A percentile compares a stretch with the other conserved stretches of the same genome.
Evolutionary conservation across 768 basidiomycete genomes (phyloP).

Genomic region (Boletus eberwhitei): DNA sequence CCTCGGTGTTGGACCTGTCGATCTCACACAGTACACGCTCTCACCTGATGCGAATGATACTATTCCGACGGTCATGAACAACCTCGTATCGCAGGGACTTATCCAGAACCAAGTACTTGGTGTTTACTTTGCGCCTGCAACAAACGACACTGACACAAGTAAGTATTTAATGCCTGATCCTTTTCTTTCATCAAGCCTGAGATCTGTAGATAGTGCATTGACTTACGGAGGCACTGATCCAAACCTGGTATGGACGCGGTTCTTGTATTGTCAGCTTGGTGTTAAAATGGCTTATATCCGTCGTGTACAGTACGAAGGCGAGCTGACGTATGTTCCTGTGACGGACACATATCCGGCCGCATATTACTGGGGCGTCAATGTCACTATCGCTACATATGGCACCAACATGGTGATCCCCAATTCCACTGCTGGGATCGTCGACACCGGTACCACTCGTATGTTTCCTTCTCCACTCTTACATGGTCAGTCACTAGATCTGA

Average conservation of each 20-base stretch:
- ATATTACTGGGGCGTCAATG: constrained; percentile 30
- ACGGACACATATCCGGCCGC: constrained; percentile 25
- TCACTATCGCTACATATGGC: constrained; percentile 18
- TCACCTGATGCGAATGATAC: neutral
- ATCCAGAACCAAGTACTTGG: constrained; percentile 16
- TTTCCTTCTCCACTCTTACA: neutral
- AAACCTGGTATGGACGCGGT: constrained; percentile 10
- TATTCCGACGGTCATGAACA: constrained; percentile 25
- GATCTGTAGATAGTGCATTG: constrained; percentile 21
- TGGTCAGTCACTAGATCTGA: neutral
- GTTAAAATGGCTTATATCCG: neutral
- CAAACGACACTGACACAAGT: constrained; percentile 16
- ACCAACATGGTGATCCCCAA: constrained; percentile 7
- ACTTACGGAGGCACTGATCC: constrained; percentile 27
- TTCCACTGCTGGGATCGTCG: constrained; percentile 27
- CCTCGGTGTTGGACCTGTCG: constrained; percentile 25
- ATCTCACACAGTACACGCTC: constrained; percentile 14
- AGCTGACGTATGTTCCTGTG: constrained; percentile 21
- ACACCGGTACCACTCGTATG: constrained; percentile 27
- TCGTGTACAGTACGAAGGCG: constrained; percentile 18
- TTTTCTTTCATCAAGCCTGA: neutral
- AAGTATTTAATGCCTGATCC: neutral
- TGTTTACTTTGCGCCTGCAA: constrained; percentile 23
- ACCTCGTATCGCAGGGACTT: constrained; percentile 20
- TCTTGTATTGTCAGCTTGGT: neutral